A percentile compares a stretch with the other conserved stretches of the same genome.
Conservation (phyloP, 176 grass and related monocot genomes). For the Phoenix dactylifera region DNA sequence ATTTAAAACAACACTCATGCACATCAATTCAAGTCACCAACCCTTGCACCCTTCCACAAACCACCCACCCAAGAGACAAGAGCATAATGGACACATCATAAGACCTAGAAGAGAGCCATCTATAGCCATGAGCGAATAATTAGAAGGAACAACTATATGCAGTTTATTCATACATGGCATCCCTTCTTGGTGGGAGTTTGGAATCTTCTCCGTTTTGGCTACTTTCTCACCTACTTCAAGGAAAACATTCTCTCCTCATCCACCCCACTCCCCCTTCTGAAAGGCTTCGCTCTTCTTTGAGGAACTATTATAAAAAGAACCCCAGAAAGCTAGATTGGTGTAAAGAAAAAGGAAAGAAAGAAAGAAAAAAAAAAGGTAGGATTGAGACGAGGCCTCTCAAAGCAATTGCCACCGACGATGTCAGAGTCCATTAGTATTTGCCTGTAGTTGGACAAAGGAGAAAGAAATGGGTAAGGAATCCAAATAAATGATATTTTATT, state of each 20-base stretch:
- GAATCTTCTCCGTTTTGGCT: constrained; percentile 43
- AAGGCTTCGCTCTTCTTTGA: constrained; percentile 36
- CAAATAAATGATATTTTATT: too few species aligned
- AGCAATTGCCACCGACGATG: too few species aligned
- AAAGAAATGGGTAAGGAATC: background rate
- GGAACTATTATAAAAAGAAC: constrained; percentile 32
- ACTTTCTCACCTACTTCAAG: background rate
- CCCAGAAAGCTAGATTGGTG: constrained; percentile 16
- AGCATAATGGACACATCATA: background rate
- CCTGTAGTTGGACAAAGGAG: constrained; percentile 30
- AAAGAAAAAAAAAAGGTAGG: background rate
- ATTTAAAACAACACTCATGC: background rate
- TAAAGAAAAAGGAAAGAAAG: background rate
- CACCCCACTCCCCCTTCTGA: constrained; percentile 5
- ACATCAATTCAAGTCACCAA: constrained; percentile 10
- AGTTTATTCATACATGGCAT: constrained; percentile 15
- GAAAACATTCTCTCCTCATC: background rate
- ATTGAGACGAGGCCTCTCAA: constrained; percentile 28
- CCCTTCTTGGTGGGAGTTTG: constrained; percentile 12
- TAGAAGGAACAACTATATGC: constrained; percentile 10
- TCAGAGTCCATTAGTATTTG: constrained; percentile 34
- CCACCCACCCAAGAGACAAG: constrained; percentile 6
- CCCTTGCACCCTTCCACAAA: constrained; percentile 1
- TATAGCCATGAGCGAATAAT: constrained; percentile 15
- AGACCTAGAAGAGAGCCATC: constrained; percentile 9